phyloP scores from a whole-genome alignment of 305 asterid species.

The Fraxinus angustifolia region DNA sequence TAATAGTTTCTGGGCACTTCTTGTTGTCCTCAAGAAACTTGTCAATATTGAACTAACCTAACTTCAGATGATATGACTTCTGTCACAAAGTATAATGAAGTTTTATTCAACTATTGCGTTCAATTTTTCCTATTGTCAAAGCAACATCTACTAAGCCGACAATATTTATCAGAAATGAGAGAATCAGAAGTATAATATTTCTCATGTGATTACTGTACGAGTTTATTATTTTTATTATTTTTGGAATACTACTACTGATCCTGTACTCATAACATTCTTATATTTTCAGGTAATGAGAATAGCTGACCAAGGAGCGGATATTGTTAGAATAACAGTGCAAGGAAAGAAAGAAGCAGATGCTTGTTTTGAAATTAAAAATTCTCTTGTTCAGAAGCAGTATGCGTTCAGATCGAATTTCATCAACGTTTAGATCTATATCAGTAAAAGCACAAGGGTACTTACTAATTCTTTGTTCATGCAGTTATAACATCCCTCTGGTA shows the following conservation, averaged over 20 bases:
- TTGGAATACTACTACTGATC: not conserved
- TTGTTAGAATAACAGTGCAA: slow-evolving; percentile 95
- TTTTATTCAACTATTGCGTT: not conserved
- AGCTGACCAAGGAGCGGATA: slow-evolving; percentile 94
- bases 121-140: not conserved
- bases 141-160: not conserved
- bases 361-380: slow-evolving; percentile 80
- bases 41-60: not conserved
- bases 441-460: slow-evolving; percentile 23
- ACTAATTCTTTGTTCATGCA: slow-evolving; percentile 38
- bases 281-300: slow-evolving; percentile 83
- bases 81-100: not conserved
- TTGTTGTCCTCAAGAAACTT: not conserved
- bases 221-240: not conserved
- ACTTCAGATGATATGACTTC: not conserved
- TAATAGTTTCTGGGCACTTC: not conserved
- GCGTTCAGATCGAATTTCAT: slow-evolving; percentile 15
- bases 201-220: not conserved
- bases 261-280: slow-evolving; percentile 16
- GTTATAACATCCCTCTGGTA: slow-evolving; percentile 96
- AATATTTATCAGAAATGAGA: not conserved
- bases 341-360: slow-evolving; percentile 99
- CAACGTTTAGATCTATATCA: slow-evolving; percentile 11
- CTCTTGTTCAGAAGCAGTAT: slow-evolving; percentile 94
- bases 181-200: not conserved